phyloP scores from a whole-genome alignment of 768 basidiomycete species.

The Calocybe indica region DNA sequence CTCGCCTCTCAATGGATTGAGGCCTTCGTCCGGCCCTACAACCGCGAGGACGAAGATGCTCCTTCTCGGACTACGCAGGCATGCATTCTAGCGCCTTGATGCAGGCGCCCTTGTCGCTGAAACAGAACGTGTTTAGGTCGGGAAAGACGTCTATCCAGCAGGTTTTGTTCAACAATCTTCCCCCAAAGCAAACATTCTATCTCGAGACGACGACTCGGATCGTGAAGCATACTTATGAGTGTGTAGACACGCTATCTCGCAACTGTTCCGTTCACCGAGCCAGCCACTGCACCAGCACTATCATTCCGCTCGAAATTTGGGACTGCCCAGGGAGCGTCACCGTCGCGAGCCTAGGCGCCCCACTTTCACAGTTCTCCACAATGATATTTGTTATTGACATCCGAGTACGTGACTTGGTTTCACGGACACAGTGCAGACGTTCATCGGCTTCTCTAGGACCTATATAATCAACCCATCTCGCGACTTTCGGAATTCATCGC shows the following conservation, averaged over 20 bases:
- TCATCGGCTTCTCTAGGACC: conserved; percentile 43
- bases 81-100: not conserved
- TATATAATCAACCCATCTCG: conserved; percentile 79
- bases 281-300: conserved; percentile 49
- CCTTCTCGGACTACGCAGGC: conserved; percentile 69
- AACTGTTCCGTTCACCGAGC: not conserved
- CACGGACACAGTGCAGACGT: conserved; percentile 1
- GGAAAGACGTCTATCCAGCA: conserved; percentile 91
- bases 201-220: conserved; percentile 83
- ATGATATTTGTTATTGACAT: conserved; percentile 95
- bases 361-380: conserved; percentile 74
- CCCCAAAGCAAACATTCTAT: conserved; percentile 83
- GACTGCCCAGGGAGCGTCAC: conserved; percentile 88
- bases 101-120: too few species aligned
- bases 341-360: conserved; percentile 68
- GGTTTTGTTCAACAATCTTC: conserved; percentile 83
- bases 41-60: conserved; percentile 61
- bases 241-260: conserved; percentile 22
- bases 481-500: conserved; percentile 80
- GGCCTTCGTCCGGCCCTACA: conserved; percentile 14
- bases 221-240: conserved; percentile 77
- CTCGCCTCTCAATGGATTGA: conserved; percentile 22
- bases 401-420: conserved; percentile 49
- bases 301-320: conserved; percentile 93
- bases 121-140: conserved; percentile 41